Evolutionary conservation across 192 early-diverging fungal species (phyloP).

Genomic region (Umbelopsis vinacea): DNA sequence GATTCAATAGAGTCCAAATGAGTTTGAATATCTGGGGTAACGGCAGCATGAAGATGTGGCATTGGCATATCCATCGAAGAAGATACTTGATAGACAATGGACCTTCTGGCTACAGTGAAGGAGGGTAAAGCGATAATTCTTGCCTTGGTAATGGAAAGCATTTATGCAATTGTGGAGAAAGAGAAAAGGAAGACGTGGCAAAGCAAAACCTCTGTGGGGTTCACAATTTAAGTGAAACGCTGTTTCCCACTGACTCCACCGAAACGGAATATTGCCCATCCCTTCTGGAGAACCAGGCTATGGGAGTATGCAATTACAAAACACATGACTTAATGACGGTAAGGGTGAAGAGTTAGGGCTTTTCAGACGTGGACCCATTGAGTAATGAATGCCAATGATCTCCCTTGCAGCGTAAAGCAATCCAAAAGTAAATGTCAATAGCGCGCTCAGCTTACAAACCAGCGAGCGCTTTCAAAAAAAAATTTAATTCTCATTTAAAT

Average conservation of each 20-base stretch:
- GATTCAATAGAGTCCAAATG: constrained; percentile 15
- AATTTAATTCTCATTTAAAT: too few species aligned
- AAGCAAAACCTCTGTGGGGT: not conserved
- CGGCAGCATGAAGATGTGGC: not conserved
- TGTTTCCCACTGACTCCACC: constrained; percentile 18
- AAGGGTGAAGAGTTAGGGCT: too few species aligned
- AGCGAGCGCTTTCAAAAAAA: too few species aligned
- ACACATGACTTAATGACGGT: too few species aligned
- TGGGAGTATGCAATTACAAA: not conserved
- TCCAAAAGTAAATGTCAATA: too few species aligned
- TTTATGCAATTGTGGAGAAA: not conserved
- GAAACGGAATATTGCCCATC: constrained; percentile 8
- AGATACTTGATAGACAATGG: not conserved
- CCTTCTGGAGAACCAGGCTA: constrained; percentile 7
- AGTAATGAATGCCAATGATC: not conserved
- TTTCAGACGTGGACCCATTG: too few species aligned
- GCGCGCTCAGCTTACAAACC: too few species aligned
- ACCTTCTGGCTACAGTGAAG: not conserved
- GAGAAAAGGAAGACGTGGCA: not conserved
- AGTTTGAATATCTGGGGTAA: not conserved
- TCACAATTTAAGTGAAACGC: not conserved
- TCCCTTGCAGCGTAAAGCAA: too few species aligned
- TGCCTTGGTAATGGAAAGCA: constrained; percentile 5
- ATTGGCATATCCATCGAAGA: not conserved
- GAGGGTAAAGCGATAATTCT: not conserved